These are phyloP conservation scores for Tetracladium setigerum DNA, from an alignment of 495 filamentous ascomycete species.

Conservation along the genomic window DNA sequence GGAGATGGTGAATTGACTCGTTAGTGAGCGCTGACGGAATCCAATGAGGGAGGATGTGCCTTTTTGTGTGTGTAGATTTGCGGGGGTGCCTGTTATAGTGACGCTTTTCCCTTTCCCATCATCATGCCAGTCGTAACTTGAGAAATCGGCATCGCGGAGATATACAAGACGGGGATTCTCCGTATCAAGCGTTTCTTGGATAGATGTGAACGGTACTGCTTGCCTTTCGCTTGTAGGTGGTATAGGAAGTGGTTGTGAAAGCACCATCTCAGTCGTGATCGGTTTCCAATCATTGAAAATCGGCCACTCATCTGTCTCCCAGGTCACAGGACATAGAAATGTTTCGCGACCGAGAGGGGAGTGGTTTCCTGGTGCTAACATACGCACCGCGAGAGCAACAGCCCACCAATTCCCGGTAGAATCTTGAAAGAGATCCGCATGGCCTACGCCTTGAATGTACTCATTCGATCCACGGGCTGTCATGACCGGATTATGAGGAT, in stretches of 20 bases:
- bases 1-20: neutral
- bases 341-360: conserved; percentile 56
- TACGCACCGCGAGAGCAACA: conserved; percentile 38
- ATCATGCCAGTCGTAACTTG: neutral
- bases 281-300: neutral
- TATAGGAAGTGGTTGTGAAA: no score
- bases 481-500: conserved; percentile 45
- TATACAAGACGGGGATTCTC: neutral
- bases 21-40: neutral
- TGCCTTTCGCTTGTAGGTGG: no score
- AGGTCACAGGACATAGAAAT: conserved; percentile 45
- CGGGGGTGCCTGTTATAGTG: neutral
- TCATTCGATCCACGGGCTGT: conserved; percentile 40
- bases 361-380: conserved; percentile 31
- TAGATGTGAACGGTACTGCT: no score
- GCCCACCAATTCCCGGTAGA: conserved; percentile 45
- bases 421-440: conserved; percentile 45
- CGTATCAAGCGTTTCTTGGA: no score
- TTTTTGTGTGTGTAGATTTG: neutral
- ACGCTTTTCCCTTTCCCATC: neutral
- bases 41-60: neutral
- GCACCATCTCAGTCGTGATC: neutral
- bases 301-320: conserved; percentile 29
- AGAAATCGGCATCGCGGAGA: neutral
- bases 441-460: conserved; percentile 42